Evolutionary conservation across 2,329 filamentous ascomycete species (phyloP), one percentile per base, ranked within the genome.

Genomic region (Penicillium verrucosum): DNA sequence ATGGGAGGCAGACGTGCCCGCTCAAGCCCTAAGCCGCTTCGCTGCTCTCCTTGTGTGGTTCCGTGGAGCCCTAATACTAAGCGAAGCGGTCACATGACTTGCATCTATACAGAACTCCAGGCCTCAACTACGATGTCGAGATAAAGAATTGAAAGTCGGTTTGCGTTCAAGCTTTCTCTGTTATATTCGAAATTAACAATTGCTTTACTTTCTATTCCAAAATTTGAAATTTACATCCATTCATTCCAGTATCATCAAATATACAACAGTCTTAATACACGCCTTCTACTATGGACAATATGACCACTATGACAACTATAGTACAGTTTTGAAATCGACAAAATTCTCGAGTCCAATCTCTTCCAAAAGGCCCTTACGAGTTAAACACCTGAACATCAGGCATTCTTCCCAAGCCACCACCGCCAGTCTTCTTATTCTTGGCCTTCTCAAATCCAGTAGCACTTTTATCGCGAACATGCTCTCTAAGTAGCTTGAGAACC

Each of bases 401-500:
- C 78, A 80, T 81, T 42, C 76, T 68, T n/a, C 78, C 77, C 59
- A 80, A 56, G 12, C 78, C 78, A 46, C 70, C 68, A 29, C 73
- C 71, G 2, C 65, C 66, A 40, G 65, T 73, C 63, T 69, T 73
- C 62, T 69, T 73, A 53, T 70, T 69, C 66, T 73, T 74, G 7
- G 72, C 72, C 27, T 71, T 70, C 51, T 76, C 70, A 54, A 73
- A 74, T 5, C 73, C 74, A 42, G 61, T 65, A 23, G 87, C 86
- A 68, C 86, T 89, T 66, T 85, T 82, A 60, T 84, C 80, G 66
- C 85, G 83, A 29, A 97, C 94, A 78, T 99, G 94, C 66, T 83
- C 80, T 71, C 93, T 82, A 73, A 99, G 73, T 80, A 94, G 77
- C 27, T 73, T 74, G 67, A 99, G 77, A 52, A 97, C 85, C 78